phyloP scores from a whole-genome alignment of 2,329 filamentous ascomycete species.

The Diplodia scrobiculata region DNA sequence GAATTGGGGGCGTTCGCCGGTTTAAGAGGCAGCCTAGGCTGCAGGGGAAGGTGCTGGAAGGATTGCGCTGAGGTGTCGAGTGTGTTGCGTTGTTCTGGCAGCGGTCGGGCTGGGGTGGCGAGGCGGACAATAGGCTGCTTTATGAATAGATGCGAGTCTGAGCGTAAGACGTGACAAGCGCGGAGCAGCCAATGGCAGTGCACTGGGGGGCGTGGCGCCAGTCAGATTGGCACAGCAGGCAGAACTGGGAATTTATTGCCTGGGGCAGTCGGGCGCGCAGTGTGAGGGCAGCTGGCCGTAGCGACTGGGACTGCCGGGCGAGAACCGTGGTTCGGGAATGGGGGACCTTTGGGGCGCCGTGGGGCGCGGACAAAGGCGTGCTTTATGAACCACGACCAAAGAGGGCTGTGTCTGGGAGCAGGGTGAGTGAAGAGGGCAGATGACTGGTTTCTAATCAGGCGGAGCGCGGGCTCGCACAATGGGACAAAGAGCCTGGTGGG shows the following conservation, averaged over 20 bases:
- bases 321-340: slow-evolving; percentile 10
- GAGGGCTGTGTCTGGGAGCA: slow-evolving; percentile 24
- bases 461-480: slow-evolving; percentile 29
- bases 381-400: slow-evolving; percentile 26
- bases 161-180: slow-evolving; percentile 25
- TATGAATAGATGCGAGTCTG: slow-evolving; percentile 29
- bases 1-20: slow-evolving; percentile 1
- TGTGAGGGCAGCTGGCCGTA: not conserved
- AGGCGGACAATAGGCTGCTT: slow-evolving; percentile 28
- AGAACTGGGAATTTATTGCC: slow-evolving; percentile 22
- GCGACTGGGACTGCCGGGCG: slow-evolving; percentile 5
- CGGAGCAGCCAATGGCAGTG: slow-evolving; percentile 28
- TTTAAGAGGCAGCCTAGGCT: slow-evolving; percentile 23
- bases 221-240: slow-evolving; percentile 26
- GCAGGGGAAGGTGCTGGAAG: slow-evolving; percentile 28
- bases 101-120: slow-evolving; percentile 28
- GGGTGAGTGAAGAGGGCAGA: slow-evolving; percentile 25
- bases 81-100: slow-evolving; percentile 28
- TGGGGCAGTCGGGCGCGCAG: slow-evolving; percentile 7
- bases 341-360: not conserved
- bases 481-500: slow-evolving; percentile 28
- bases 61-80: slow-evolving; percentile 25
- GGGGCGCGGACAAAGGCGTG: slow-evolving; percentile 27
- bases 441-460: slow-evolving; percentile 30
- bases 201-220: slow-evolving; percentile 21